These are phyloP conservation scores for Fusarium sublunatum DNA, from an alignment of 2,329 filamentous ascomycete genomes.

Conservation along the genomic window DNA sequence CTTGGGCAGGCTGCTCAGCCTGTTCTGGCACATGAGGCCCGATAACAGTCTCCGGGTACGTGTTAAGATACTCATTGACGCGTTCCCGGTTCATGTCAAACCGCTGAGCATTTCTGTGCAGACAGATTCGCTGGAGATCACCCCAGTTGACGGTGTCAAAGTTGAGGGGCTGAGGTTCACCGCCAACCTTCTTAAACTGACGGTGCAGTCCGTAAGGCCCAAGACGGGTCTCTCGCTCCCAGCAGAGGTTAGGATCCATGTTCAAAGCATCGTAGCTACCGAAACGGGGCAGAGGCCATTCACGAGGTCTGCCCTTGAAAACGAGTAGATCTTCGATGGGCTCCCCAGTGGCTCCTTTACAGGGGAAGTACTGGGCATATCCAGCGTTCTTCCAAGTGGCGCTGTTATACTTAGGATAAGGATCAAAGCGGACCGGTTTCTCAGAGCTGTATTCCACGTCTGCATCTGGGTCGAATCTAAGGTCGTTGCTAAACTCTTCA, in stretches of 20 bases:
- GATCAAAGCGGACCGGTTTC: slow-evolving; percentile 70
- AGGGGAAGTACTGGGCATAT: slow-evolving; percentile 70
- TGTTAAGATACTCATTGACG: slow-evolving; percentile 57
- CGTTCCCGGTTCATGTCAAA: slow-evolving; percentile 60
- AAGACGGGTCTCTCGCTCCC: slow-evolving; percentile 75
- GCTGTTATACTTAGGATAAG: slow-evolving; percentile 78
- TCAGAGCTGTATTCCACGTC: slow-evolving; percentile 56
- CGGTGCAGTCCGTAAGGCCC: slow-evolving; percentile 71
- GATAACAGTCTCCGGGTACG: slow-evolving; percentile 53
- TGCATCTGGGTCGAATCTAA: slow-evolving; percentile 51
- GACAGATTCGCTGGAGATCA: slow-evolving; percentile 73
- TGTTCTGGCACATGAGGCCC: slow-evolving; percentile 28
- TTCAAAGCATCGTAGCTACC: slow-evolving; percentile 71
- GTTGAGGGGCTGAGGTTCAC: slow-evolving; percentile 55
- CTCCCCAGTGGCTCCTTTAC: slow-evolving; percentile 71
- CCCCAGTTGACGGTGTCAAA: slow-evolving; percentile 79
- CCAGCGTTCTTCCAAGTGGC: slow-evolving; percentile 67
- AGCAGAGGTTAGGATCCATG: slow-evolving; percentile 72
- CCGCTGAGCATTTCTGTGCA: slow-evolving; percentile 72
- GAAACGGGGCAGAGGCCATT: slow-evolving; percentile 70
- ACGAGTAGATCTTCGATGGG: slow-evolving; percentile 70
- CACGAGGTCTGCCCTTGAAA: slow-evolving; percentile 69
- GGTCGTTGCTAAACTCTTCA: slow-evolving; percentile 46
- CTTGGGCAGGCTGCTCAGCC: slow-evolving; percentile 13
- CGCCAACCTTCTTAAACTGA: slow-evolving; percentile 59